A percentile compares a stretch with the other conserved stretches of the same genome.
These are phyloP conservation scores for Tylopilus felleus DNA, from an alignment of 768 basidiomycete genomes.

Conservation along the genomic window DNA sequence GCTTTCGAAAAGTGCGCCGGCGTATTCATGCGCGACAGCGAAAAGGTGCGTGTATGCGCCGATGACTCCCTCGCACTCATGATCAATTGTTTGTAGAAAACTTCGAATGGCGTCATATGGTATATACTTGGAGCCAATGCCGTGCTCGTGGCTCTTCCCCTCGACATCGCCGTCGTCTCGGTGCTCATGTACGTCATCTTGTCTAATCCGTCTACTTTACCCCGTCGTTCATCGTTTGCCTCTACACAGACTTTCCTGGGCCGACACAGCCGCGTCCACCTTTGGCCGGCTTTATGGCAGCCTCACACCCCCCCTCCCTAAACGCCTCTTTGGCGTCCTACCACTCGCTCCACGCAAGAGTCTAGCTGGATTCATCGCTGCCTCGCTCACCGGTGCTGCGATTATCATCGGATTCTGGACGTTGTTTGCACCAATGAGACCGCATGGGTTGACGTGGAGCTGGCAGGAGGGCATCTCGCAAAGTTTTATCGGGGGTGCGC, in stretches of 20 bases:
- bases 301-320: constrained; percentile 61
- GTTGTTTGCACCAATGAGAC: constrained; percentile 48
- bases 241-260: constrained; percentile 84
- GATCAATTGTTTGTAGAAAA: constrained; percentile 36
- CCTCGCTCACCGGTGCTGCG: constrained; percentile 63
- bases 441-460: constrained; percentile 47
- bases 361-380: constrained; percentile 79
- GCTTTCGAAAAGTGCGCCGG: constrained; percentile 71
- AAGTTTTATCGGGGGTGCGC: constrained; percentile 17
- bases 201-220: not conserved
- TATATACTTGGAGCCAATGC: constrained; percentile 85
- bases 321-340: constrained; percentile 43
- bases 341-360: constrained; percentile 82
- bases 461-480: constrained; percentile 49
- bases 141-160: constrained; percentile 71
- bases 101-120: constrained; percentile 83
- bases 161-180: constrained; percentile 85
- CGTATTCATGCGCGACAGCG: constrained; percentile 86
- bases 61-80: not conserved
- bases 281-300: constrained; percentile 81
- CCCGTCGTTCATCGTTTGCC: not conserved
- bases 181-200: constrained; percentile 71
- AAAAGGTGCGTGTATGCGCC: constrained; percentile 48
- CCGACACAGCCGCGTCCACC: constrained; percentile 91
- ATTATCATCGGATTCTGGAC: constrained; percentile 75